Percentiles rank a stretch among this genome's conserved stretches.
These are phyloP conservation scores for Ganoderma sinense DNA, from an alignment of 1,284 basidiomycete genomes.

Conservation along the genomic window DNA sequence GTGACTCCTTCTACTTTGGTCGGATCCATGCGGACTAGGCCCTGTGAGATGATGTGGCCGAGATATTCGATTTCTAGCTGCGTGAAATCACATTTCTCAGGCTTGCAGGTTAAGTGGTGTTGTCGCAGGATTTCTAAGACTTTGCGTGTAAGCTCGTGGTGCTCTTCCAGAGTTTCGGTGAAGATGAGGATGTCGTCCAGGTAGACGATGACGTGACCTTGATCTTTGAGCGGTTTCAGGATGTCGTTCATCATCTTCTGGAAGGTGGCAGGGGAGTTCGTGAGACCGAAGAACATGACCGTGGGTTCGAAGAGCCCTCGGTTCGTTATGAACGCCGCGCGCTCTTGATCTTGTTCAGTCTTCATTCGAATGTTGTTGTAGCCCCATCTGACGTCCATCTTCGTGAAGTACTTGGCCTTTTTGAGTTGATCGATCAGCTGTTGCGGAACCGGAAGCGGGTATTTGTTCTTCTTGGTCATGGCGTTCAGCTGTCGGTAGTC, in stretches of 20 bases:
- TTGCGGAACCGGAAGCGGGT: conserved; percentile 11
- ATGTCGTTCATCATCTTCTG: conserved; percentile 16
- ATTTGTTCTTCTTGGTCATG: conserved; percentile 35
- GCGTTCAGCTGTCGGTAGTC: conserved; percentile 39
- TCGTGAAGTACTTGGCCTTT: conserved; percentile 12
- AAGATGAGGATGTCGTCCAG: no score
- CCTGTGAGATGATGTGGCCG: background rate
- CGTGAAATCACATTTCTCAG: no score
- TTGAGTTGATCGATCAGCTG: conserved; percentile 10
- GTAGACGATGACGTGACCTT: background rate
- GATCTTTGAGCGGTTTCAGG: conserved; percentile 1
- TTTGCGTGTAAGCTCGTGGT: background rate
- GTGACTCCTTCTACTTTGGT: no score
- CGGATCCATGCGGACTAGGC: conserved; percentile 14
- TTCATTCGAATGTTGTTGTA: conserved; percentile 18
- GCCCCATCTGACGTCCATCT: conserved; percentile 11
- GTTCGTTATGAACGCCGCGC: conserved; percentile 10
- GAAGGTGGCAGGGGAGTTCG: conserved; percentile 13
- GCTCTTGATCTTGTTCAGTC: conserved; percentile 10
- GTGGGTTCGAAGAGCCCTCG: conserved; percentile 14
- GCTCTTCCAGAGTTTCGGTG: background rate
- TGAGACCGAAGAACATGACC: conserved; percentile 16
- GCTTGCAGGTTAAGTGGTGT: background rate
- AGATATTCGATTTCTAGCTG: conserved; percentile 17
- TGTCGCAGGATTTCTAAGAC: background rate